These are phyloP conservation scores for Boletus reticulatus DNA, from an alignment of 768 basidiomycete genomes.

Conservation along the genomic window DNA sequence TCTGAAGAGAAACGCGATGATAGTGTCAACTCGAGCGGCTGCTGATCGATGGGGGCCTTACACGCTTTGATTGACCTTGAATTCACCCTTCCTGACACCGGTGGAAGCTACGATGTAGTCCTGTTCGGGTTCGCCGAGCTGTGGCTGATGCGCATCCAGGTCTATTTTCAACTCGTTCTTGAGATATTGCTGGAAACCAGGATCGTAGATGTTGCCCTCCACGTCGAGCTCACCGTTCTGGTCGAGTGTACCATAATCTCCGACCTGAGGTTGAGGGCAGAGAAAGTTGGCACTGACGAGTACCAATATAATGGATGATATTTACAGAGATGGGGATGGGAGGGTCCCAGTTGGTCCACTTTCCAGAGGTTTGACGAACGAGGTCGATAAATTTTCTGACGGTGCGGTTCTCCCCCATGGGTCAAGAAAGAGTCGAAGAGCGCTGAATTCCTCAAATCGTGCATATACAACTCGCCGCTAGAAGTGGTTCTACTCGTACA, in stretches of 20 bases:
- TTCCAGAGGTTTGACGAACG: constrained; percentile 23
- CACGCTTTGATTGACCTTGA: constrained; percentile 7
- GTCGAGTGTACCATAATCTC: constrained; percentile 29
- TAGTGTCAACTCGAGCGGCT: no score
- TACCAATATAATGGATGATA: neutral
- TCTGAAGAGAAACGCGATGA: neutral
- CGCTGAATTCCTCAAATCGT: no score
- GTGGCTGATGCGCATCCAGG: neutral
- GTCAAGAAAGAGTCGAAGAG: no score
- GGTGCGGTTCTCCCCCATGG: neutral
- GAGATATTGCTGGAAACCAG: constrained; percentile 2
- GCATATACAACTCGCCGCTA: no score
- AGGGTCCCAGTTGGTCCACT: constrained; percentile 34
- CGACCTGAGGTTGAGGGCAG: constrained; percentile 17
- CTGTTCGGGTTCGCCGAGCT: constrained; percentile 8
- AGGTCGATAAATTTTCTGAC: neutral
- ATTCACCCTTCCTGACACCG: constrained; percentile 13
- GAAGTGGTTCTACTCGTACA: no score
- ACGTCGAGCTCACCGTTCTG: constrained; percentile 1
- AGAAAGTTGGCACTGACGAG: neutral
- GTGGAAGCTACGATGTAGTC: constrained; percentile 19
- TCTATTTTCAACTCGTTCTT: neutral
- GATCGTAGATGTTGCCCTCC: constrained; percentile 29
- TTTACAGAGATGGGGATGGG: constrained; percentile 25
- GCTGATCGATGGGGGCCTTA: neutral